phyloP scores from a whole-genome alignment of 176 grass and related monocot genomes.

The Canna indica region DNA sequence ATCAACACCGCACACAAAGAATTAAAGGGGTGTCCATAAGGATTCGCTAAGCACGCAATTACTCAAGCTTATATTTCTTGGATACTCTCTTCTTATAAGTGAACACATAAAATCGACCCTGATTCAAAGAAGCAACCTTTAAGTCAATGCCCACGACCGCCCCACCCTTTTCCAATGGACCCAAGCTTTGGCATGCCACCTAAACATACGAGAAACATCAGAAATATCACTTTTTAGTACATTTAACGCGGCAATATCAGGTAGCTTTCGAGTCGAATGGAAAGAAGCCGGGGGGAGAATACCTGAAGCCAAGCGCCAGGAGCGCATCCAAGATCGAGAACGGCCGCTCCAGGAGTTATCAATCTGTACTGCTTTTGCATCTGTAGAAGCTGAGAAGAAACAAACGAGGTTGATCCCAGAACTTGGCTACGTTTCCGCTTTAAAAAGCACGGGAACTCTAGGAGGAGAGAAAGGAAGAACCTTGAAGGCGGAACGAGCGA shows the following conservation, averaged over 20 bases:
- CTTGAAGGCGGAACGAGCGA: constrained; percentile 81
- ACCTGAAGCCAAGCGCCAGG: constrained; percentile 81
- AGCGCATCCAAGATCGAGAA: constrained; percentile 80
- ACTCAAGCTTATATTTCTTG: neutral
- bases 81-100: neutral
- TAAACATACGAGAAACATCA: constrained; percentile 6
- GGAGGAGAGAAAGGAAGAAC: neutral
- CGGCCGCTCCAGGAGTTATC: constrained; percentile 38
- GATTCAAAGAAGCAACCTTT: constrained; percentile 33
- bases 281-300: neutral
- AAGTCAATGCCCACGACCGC: constrained; percentile 61
- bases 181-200: constrained; percentile 73
- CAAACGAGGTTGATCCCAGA: neutral
- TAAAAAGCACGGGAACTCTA: neutral
- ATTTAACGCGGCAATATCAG: neutral
- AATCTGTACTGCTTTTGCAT: constrained; percentile 72
- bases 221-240: neutral
- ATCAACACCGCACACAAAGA: constrained; percentile 27
- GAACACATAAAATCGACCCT: neutral
- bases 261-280: neutral
- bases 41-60: neutral
- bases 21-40: neutral
- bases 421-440: neutral
- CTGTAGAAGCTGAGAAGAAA: constrained; percentile 52
- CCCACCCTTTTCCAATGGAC: constrained; percentile 57